Percentiles rank a stretch among this genome's conserved stretches.
Conservation (phyloP, 1,139 yeast species). For the Geotrichum bryndzae region DNA sequence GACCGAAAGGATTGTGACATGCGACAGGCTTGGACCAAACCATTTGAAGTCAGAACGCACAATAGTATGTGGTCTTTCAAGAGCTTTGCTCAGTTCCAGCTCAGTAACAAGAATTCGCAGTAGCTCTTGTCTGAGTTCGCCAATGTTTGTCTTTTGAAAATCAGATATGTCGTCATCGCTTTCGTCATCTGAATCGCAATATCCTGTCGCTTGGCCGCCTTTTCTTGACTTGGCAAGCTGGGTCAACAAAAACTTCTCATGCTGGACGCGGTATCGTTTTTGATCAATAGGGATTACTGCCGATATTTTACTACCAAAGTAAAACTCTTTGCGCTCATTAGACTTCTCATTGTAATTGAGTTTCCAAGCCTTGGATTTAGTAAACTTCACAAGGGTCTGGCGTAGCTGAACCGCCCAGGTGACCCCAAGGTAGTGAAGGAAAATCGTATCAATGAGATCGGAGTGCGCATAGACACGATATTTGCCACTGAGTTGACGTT, state of each 20-base stretch:
- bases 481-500: slow-evolving; percentile 21
- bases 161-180: neutral
- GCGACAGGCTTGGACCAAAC: slow-evolving; percentile 23
- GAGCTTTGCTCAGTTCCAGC: slow-evolving; percentile 12
- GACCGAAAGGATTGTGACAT: slow-evolving; percentile 18
- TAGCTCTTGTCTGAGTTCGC: slow-evolving; percentile 13
- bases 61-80: slow-evolving; percentile 19
- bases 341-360: neutral
- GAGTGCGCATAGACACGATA: slow-evolving; percentile 21
- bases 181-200: slow-evolving; percentile 5
- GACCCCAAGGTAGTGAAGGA: slow-evolving; percentile 18
- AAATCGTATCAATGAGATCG: slow-evolving; percentile 20
- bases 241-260: slow-evolving; percentile 3
- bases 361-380: slow-evolving; percentile 1
- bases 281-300: slow-evolving; percentile 10
- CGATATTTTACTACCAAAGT: neutral
- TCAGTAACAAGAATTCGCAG: slow-evolving; percentile 18
- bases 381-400: neutral
- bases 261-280: neutral
- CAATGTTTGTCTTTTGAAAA: neutral
- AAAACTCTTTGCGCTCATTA: neutral
- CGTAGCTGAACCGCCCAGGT: slow-evolving; percentile 12
- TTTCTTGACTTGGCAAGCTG: slow-evolving; percentile 1
- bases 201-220: neutral
- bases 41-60: slow-evolving; percentile 21